Base-by-base conservation (phyloP, 2,329 filamentous ascomycete genomes). In the Aureobasidium sp. region DNA sequence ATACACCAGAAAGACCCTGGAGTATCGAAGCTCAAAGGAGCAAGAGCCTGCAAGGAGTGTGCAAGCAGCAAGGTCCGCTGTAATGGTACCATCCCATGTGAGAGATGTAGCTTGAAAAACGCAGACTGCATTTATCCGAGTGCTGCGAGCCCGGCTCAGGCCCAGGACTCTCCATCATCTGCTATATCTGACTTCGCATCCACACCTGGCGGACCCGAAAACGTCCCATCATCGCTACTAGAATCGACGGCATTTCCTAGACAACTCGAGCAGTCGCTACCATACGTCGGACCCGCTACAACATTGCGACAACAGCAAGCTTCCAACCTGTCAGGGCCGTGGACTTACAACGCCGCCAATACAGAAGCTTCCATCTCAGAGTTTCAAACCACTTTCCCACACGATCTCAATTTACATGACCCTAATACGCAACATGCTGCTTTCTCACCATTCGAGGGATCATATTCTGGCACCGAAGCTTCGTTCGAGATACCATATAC, bases 41-140 rank as follows among this genome's bases (percentile, higher is more conserved):
- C 54, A 21, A 53, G 64, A 37, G 64, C 64, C 4, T 66, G 64
- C 54, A 53, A 56, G 24, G 54, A 58, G 41, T 67, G 63, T 53
- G 61, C 61, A 4, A 42, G 53, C 10, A 60, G 63, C 25, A 64
- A 64, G 25, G 60, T 64, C 8, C 59, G 59, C 49, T 67, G 64
- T 45, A 62, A 64, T 27, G 63, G 65, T 27, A 60, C 58, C 8
- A 47, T 55, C 11, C 56, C 55, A n/a, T 67, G 65, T 29, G 48
- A 48, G 2, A 56, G 64, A 19, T 66, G 65, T 49, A 50, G 48
- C 19, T 54, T 58, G 11, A 60, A 63, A 10, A 54, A 45, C 8
- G 27, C 58, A 10, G 45, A 55, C 24, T 66, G 64, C 49, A 25
- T 53, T n/a, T 65, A 64, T 48, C 62, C 63, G 11, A 37, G 55